Evolutionary conservation across 371 early-diverging fungal genomes (phyloP), one percentile per base, ranked within the genome.

Genomic region (Mucor plumbeus): DNA sequence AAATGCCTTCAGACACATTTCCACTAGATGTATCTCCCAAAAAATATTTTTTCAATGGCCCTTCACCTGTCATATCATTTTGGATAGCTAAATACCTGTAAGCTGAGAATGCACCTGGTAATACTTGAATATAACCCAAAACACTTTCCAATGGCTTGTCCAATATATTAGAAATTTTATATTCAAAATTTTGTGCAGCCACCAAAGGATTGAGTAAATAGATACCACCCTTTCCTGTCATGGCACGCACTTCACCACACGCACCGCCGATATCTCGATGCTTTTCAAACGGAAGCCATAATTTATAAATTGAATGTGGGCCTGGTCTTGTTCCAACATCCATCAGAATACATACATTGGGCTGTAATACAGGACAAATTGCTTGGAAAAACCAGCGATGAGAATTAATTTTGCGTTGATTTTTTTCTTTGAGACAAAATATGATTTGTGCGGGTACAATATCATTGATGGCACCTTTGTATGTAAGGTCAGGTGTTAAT

Each of bases 341-440:
- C 61, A 97, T 82, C 13, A 97, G 84, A 47, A 97, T 88, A 75
- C 94, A 94, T 15, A 96, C 88, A 48, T 93, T 90, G 11, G 97
- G 97, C 43, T 90, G 83, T 61, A 97, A 64, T 39, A 94, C 68
- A n/a, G 88, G 87, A 39, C 95, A 90, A 70, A 97, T 91, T 11
- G 96, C 96, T 72, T 95, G 95, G 75, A 97, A 96, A 84, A 96
- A 95, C 97, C 97, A 97, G n/a, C 95, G 90, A 72, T 97, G 97
- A 7, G 95, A 95, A 78, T 97, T 97, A 84, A 97, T 93, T 82
- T 95, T 92, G 62, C 92, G 90, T 61, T 85, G 87, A 69, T 92
- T 94, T 76, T 92, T 91, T 78, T 95, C 94, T 78, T 97, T 97
- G 40, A 97, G 80, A 65, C 94, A 94, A 73, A 97, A 96, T 38